Conservation (phyloP, 176 grass and related monocot genomes). For the Carex myosuroides region DNA sequence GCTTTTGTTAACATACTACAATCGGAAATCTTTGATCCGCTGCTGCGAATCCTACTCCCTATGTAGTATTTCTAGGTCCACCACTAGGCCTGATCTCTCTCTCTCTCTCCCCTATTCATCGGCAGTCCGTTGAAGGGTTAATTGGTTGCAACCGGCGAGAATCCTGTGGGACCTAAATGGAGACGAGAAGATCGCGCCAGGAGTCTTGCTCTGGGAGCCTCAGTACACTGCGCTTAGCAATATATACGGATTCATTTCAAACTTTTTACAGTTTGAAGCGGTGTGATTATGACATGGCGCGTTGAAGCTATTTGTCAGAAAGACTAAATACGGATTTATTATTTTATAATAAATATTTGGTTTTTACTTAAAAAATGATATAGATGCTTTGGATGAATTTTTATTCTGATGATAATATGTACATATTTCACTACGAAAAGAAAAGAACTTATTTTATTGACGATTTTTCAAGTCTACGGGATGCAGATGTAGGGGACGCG, state of each 20-base stretch:
- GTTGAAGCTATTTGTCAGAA: not conserved
- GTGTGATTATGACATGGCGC: not conserved
- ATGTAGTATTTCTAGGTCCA: not conserved
- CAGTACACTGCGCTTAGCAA: too few relatives aligned
- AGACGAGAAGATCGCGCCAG: not conserved
- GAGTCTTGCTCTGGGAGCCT: not conserved
- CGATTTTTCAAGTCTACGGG: too few relatives aligned
- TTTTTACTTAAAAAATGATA: too few relatives aligned
- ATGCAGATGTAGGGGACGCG: not conserved
- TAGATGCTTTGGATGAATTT: not conserved
- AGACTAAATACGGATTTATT: not conserved
- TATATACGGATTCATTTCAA: too few relatives aligned
- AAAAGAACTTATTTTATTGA: too few relatives aligned
- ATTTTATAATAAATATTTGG: not conserved
- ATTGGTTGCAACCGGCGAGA: not conserved
- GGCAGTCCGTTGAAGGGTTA: not conserved
- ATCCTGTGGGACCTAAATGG: not conserved
- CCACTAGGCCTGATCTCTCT: not conserved
- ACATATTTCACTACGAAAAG: too few relatives aligned
- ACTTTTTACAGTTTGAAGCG: too few relatives aligned
- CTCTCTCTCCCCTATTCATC: not conserved
- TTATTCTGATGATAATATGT: not conserved
- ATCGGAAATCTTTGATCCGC: slow-evolving; percentile 7
- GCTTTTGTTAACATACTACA: not conserved
- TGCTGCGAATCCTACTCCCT: not conserved